A percentile compares a stretch with the other conserved stretches of the same genome.
Conservation (phyloP, 1,284 basidiomycete species). For the Pholiota adiposa region DNA sequence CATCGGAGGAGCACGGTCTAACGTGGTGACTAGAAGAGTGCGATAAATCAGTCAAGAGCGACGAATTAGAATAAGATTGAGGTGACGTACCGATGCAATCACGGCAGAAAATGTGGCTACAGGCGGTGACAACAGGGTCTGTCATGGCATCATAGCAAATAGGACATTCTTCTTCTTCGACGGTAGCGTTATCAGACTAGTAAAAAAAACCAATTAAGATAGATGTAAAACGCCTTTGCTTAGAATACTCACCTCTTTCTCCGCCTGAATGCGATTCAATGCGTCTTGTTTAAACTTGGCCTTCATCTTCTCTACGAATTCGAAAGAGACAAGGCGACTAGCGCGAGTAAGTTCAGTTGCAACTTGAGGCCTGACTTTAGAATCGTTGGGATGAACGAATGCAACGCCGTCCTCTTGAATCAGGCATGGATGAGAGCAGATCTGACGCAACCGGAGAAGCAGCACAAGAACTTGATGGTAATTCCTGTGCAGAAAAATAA, state of each 20-base stretch:
- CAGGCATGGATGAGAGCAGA: constrained; percentile 58
- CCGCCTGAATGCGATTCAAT: constrained; percentile 45
- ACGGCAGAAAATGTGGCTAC: constrained; percentile 55
- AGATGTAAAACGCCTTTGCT: not conserved
- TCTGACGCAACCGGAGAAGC: constrained; percentile 57
- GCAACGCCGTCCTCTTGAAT: constrained; percentile 51
- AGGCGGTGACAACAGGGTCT: constrained; percentile 51
- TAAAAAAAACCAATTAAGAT: not conserved
- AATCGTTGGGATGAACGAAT: constrained; percentile 42
- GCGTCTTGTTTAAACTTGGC: constrained; percentile 45
- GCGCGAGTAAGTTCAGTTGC: constrained; percentile 49
- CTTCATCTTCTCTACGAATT: constrained; percentile 54
- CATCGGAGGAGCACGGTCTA: constrained; percentile 36
- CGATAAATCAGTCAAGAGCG: not conserved
- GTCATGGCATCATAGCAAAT: constrained; percentile 55
- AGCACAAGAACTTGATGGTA: constrained; percentile 59
- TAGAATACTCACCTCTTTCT: constrained; percentile 46
- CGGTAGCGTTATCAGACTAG: constrained; percentile 49
- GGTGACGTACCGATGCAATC: constrained; percentile 50
- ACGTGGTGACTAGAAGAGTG: constrained; percentile 37
- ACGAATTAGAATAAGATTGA: not conserved
- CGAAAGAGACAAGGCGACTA: constrained; percentile 42
- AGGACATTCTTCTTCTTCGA: constrained; percentile 56
- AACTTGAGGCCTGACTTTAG: constrained; percentile 34
- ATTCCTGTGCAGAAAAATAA: constrained; percentile 40